phyloP scores from a whole-genome alignment of 2,329 filamentous ascomycete species.

The Juglanconis oblonga region DNA sequence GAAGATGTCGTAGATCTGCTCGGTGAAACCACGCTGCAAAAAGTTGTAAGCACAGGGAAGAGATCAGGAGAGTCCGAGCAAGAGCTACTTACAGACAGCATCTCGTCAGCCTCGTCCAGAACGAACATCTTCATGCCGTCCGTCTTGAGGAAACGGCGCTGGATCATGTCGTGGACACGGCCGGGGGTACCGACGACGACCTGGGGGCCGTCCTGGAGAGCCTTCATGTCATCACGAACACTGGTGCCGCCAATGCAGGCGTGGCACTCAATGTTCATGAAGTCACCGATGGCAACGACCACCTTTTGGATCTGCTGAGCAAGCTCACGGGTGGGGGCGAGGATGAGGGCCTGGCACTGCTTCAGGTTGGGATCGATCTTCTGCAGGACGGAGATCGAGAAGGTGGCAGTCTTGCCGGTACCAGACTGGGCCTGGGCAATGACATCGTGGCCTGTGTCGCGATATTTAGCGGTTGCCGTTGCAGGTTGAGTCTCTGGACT shows the following conservation, averaged over 20 bases:
- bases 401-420: slow-evolving; percentile 95
- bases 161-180: slow-evolving; percentile 71
- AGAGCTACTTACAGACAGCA: slow-evolving; percentile 66
- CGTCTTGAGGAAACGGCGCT: slow-evolving; percentile 54
- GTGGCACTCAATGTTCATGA: slow-evolving; percentile 99
- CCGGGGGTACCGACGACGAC: slow-evolving; percentile 98
- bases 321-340: slow-evolving; percentile 93
- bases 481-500: background rate
- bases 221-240: slow-evolving; percentile 95
- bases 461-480: slow-evolving; percentile 16
- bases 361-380: slow-evolving; percentile 91
- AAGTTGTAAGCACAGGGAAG: slow-evolving; percentile 31
- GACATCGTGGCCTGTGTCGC: slow-evolving; percentile 79
- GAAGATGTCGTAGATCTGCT: slow-evolving; percentile 99
- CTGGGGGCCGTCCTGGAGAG: slow-evolving; percentile 96
- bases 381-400: slow-evolving; percentile 93
- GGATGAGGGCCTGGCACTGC: slow-evolving; percentile 90
- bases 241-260: slow-evolving; percentile 98
- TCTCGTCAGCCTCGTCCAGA: slow-evolving; percentile 59
- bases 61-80: background rate
- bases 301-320: slow-evolving; percentile 98
- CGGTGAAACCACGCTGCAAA: slow-evolving; percentile 88
- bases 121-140: slow-evolving; percentile 65
- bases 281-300: slow-evolving; percentile 98
- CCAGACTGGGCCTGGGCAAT: slow-evolving; percentile 99